Base-by-base conservation (phyloP, 2,329 filamentous ascomycete species). In the Fusarium circinatum region DNA sequence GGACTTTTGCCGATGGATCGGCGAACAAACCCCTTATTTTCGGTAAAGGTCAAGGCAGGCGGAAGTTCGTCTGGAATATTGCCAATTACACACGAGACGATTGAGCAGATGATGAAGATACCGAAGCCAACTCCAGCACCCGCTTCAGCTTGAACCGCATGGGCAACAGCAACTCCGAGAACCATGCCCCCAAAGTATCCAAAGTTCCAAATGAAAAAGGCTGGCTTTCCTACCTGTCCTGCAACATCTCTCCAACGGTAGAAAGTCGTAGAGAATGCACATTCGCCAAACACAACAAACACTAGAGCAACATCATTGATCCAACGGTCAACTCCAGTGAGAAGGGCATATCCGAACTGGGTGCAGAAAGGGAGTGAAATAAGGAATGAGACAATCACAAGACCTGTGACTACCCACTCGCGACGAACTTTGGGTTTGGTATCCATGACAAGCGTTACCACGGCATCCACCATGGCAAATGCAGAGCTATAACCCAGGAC, bases 391-490 rank as follows among this genome's bases (percentile, higher is more conserved):
- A 86, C 22, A 1, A 88, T 51, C 26, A 85, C 86, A 20, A 89
- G 77, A 1, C 65, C 77, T 1, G 87, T 89, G 42, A 89, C 88
- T 14, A 90, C 84, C 41, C 82, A 74, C 3, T 72, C 85, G 85
- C 52, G 85, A 69, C n/a, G 71, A 39, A 68, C 26, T 42, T 68
- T 75, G n/a, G 71, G 57, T 22, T 87, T 86, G 0, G 85, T 83
- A 66, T 90, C 88, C 79, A 88, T 85, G 42, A 87, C 80, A 48
- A 89, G 75, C 0, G 88, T 90, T 13, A 87, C 86, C 9, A 87
- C 83, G 9, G 86, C 88, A 72, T 90, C 89, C 11, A 90, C 79
- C 87, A 90, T 89, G 54, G 87, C 88, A 66, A 90, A 90, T 2
- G 88, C 87, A 0, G 88, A 90, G 65, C 86, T 88, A 75, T 89